A percentile compares a stretch with the other conserved stretches of the same genome.
These are phyloP conservation scores for Fraxinus greggii DNA, from an alignment of 305 asterid species.

Conservation along the genomic window DNA sequence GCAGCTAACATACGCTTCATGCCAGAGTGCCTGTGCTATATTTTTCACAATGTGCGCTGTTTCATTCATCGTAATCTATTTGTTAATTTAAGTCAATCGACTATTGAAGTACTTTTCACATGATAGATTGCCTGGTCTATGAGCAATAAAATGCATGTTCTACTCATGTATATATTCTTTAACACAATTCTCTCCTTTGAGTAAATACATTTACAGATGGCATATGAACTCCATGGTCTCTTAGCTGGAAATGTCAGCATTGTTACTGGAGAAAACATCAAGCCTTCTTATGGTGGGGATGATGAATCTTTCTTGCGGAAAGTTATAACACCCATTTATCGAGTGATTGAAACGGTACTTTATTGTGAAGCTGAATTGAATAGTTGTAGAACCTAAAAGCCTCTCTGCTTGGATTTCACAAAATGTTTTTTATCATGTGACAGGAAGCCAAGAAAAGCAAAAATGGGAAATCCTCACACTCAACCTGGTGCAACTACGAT, in stretches of 20 bases:
- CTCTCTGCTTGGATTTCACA: constrained; percentile 24
- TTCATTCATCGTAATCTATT: constrained; percentile 26
- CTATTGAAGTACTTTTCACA: constrained; percentile 9
- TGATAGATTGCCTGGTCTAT: not conserved
- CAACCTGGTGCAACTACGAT: constrained; percentile 97
- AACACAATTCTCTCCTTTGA: not conserved
- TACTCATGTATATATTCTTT: not conserved
- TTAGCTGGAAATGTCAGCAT: constrained; percentile 98
- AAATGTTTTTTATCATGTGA: constrained; percentile 27
- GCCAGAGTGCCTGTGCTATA: constrained; percentile 99
- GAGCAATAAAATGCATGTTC: constrained; percentile 10
- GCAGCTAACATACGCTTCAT: constrained; percentile 95
- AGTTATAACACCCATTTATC: constrained; percentile 88
- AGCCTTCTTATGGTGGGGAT: constrained; percentile 98
- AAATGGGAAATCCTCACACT: constrained; percentile 87
- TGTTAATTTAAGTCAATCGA: constrained; percentile 14
- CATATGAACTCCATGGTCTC: constrained; percentile 97
- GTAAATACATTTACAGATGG: constrained; percentile 65
- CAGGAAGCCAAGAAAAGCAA: constrained; percentile 86
- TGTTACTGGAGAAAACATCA: constrained; percentile 97
- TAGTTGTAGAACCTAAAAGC: constrained; percentile 16
- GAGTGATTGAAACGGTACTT: constrained; percentile 83
- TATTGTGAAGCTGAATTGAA: constrained; percentile 19
- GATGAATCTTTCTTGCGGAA: constrained; percentile 86
- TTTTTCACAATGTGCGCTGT: constrained; percentile 87